Base-by-base conservation (phyloP, 1,284 basidiomycete genomes). In the Termitomyces sp. region DNA sequence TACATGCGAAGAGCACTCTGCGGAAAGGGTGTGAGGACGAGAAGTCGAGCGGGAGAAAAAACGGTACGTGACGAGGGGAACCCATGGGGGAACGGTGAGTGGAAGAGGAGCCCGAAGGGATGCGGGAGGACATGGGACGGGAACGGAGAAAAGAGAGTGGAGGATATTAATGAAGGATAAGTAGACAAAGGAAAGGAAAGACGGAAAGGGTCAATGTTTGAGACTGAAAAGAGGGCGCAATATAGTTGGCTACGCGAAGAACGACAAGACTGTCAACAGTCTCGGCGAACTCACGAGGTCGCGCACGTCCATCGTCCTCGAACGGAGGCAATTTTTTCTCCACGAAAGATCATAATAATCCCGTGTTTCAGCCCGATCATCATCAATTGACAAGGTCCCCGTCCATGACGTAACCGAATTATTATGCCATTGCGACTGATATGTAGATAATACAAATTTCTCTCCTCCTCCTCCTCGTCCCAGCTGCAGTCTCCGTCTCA, bases 101-200 rank as follows among this genome's bases (percentile, higher is more conserved):
- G 26, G 86, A 83, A 28, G 86, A 83, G 26, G 84, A 83, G 52
- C 77, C 79, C 45, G 86, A 85, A 44, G 82, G 81, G 64, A 85
- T 85, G 64, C 82, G 78, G 31, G 81, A 76, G 42, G 78, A 78
- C 83, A 85, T 86, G 30, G 26, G 38, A 37, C 18, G 41, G 16
- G 13, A 13, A 46, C 5, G 42, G 46, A 42, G 24, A 53, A 24
- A 24, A 3, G 2, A 24, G 24, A 40, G 47, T 30, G 44, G 37
- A 46, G 44, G 42, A 40, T 63, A 66, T 63, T 65, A 66, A 62
- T 57, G 60, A 58, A 62, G 42, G 47, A 50, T 39, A 37, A 57
- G 54, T 55, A 52, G 54, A 56, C 24, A 52, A 39, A 44, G 54
- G 6, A 48, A 55, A 35, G 51, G 48, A 53, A 50, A 53, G 54